phyloP scores from a whole-genome alignment of 2,329 filamentous ascomycete genomes.

The Ascochyta fabae region DNA sequence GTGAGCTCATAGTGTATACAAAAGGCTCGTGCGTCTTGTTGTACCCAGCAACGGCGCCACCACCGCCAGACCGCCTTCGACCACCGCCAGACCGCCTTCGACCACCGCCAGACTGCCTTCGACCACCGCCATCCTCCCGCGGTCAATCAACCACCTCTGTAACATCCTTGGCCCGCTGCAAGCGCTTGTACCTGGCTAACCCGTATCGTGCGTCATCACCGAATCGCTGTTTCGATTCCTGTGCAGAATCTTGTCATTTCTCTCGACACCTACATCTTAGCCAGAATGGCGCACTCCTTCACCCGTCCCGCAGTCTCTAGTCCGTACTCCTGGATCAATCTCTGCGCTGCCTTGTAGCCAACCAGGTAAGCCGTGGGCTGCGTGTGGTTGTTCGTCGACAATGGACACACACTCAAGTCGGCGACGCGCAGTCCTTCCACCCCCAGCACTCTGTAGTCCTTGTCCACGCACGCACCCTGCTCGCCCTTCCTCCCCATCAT shows the following conservation, averaged over 20 bases:
- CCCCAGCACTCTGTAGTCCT: constrained; percentile 46
- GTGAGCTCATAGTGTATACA: neutral
- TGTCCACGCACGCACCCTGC: constrained; percentile 47
- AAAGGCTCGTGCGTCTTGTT: neutral
- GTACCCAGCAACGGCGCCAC: neutral
- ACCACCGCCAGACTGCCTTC: neutral
- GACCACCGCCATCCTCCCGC: constrained; percentile 4
- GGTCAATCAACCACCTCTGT: neutral
- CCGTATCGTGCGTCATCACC: constrained; percentile 11
- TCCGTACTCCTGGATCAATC: constrained; percentile 39
- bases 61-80: neutral
- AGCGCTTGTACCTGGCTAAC: constrained; percentile 14
- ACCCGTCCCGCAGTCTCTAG: constrained; percentile 13
- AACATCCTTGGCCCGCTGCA: constrained; percentile 4
- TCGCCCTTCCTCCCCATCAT: constrained; percentile 48
- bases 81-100: neutral
- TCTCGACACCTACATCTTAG: constrained; percentile 14
- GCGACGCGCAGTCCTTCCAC: constrained; percentile 49
- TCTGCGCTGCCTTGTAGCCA: constrained; percentile 45
- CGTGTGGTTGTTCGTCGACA: constrained; percentile 46
- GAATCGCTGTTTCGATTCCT: constrained; percentile 6
- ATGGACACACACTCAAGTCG: constrained; percentile 45
- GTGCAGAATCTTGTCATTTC: neutral
- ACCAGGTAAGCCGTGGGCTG: constrained; percentile 46
- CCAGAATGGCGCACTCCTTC: constrained; percentile 6